A percentile compares a stretch with the other conserved stretches of the same genome.
phyloP scores from a whole-genome alignment of 2,329 filamentous ascomycete species.

The Pleomassaria siparia region DNA sequence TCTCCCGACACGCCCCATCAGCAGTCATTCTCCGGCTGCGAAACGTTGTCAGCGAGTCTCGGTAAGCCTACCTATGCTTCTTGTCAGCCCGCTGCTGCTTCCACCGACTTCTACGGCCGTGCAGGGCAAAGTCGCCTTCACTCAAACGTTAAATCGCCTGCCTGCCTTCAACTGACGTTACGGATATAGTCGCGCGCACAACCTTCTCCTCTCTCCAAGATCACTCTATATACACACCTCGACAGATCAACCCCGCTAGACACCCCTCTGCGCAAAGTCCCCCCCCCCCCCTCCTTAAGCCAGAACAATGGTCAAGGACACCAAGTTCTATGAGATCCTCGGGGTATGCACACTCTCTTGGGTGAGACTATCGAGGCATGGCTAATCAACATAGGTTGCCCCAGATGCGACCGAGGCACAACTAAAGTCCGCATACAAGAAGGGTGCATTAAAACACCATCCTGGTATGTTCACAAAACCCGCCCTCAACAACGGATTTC shows the following conservation, averaged over 20 bases:
- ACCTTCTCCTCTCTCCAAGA: neutral
- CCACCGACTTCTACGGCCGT: neutral
- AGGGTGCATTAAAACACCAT: slow-evolving; percentile 79
- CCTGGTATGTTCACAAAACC: slow-evolving; percentile 61
- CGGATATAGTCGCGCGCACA: neutral
- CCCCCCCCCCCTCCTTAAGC: slow-evolving; percentile 8
- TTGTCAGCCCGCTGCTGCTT: neutral
- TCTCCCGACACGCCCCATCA: neutral
- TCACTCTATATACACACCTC: slow-evolving; percentile 12
- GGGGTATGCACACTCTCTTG: slow-evolving; percentile 60
- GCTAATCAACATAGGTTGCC: slow-evolving; percentile 61
- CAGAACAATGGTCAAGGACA: slow-evolving; percentile 73
- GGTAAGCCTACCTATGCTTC: neutral
- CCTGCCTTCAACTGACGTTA: neutral
- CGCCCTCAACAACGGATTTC: slow-evolving; percentile 1
- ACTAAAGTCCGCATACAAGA: slow-evolving; percentile 89
- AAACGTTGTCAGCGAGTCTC: neutral
- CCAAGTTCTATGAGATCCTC: slow-evolving; percentile 75
- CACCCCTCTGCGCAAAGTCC: slow-evolving; percentile 8
- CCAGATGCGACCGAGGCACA: slow-evolving; percentile 80
- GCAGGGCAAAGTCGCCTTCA: neutral
- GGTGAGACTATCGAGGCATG: neutral
- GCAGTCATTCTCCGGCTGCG: neutral
- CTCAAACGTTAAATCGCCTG: neutral
- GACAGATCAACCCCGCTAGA: slow-evolving; percentile 29